Conservation (phyloP, 2,329 filamentous ascomycete genomes). For the Tolypocladium paradoxum region DNA sequence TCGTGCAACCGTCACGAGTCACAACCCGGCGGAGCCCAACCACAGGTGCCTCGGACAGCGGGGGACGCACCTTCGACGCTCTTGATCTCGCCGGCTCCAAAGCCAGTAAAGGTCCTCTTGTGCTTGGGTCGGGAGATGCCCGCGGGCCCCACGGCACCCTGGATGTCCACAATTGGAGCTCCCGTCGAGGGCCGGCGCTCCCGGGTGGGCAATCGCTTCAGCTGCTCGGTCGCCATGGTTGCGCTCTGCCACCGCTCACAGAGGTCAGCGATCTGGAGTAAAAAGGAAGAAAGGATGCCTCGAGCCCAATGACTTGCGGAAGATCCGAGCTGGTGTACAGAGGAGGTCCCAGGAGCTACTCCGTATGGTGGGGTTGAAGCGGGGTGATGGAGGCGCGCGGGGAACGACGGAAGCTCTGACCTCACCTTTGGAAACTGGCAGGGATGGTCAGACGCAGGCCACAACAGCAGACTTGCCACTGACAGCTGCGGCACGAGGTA, state of each 20-base stretch:
- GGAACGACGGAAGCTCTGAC: not conserved
- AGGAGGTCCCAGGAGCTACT: not conserved
- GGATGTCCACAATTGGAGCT: slow-evolving; percentile 76
- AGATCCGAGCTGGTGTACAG: not conserved
- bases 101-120: slow-evolving; percentile 91
- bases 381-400: not conserved
- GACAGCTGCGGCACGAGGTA: not conserved
- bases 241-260: not conserved
- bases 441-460: not conserved
- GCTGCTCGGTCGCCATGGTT: slow-evolving; percentile 24
- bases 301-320: not conserved
- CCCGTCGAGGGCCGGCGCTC: slow-evolving; percentile 74
- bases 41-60: not conserved
- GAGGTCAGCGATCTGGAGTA: not conserved
- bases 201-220: slow-evolving; percentile 36
- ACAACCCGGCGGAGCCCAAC: not conserved
- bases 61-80: slow-evolving; percentile 63
- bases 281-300: too few relatives aligned
- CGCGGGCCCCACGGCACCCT: slow-evolving; percentile 74
- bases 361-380: not conserved
- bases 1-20: not conserved
- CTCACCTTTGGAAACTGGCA: too few relatives aligned
- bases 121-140: slow-evolving; percentile 87
- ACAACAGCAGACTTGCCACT: not conserved
- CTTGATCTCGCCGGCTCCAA: slow-evolving; percentile 86